Evolutionary conservation across 768 basidiomycete genomes (phyloP).

Genomic region (Udeniomyces megalosporus): DNA sequence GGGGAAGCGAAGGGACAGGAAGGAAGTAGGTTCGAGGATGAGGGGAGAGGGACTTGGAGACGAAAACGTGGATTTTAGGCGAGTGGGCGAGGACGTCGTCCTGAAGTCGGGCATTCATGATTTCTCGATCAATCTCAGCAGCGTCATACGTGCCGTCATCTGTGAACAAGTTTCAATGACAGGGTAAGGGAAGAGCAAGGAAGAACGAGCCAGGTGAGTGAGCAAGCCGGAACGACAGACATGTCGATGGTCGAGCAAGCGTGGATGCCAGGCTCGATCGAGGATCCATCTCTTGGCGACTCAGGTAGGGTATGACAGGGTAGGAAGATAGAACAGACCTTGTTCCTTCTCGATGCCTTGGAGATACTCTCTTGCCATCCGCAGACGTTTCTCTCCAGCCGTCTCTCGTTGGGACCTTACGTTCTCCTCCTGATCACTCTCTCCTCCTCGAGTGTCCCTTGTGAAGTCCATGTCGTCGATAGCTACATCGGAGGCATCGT

Average conservation of each 20-base stretch:
- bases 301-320: no score
- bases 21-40: conserved; percentile 33
- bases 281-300: no score
- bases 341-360: conserved; percentile 64
- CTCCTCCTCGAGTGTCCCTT: conserved; percentile 44
- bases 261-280: no score
- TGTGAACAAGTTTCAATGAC: conserved; percentile 17
- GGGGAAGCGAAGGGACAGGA: conserved; percentile 35
- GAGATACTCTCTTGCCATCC: conserved; percentile 79
- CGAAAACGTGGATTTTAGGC: conserved; percentile 66
- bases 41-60: conserved; percentile 41
- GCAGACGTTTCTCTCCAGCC: conserved; percentile 54
- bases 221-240: not conserved
- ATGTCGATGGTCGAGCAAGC: no score
- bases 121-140: conserved; percentile 82
- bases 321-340: conserved; percentile 33
- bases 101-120: conserved; percentile 76
- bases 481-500: conserved; percentile 20
- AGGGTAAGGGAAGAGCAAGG: not conserved
- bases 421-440: conserved; percentile 51
- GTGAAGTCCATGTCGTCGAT: conserved; percentile 63
- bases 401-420: conserved; percentile 38
- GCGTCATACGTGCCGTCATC: conserved; percentile 89
- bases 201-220: not conserved
- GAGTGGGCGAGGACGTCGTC: conserved; percentile 79